phyloP scores from a whole-genome alignment of 2,329 filamentous ascomycete species.

The Pseudogymnoascus sp. region DNA sequence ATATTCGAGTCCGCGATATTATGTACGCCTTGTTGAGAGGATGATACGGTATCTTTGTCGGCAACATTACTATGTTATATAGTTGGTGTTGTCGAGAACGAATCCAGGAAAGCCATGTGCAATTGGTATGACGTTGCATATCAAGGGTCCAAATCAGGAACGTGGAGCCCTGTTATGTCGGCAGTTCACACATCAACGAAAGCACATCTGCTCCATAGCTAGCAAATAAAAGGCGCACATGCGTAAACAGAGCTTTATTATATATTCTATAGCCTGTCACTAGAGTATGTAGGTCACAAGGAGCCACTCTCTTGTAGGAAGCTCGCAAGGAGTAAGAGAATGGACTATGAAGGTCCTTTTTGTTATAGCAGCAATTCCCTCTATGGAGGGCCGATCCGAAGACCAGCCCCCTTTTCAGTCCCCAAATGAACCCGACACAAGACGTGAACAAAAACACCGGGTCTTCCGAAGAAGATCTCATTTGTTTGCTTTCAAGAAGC shows the following conservation, averaged over 20 bases:
- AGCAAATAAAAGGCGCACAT: neutral
- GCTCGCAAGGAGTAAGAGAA: constrained; percentile 40
- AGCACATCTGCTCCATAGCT: neutral
- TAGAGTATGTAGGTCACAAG: constrained; percentile 41
- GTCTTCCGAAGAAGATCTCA: constrained; percentile 39
- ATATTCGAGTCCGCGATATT: neutral
- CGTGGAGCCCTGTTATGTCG: neutral
- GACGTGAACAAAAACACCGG: constrained; percentile 38
- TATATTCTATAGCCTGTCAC: neutral
- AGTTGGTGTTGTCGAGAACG: neutral
- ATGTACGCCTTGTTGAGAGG: neutral
- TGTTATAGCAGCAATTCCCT: constrained; percentile 40
- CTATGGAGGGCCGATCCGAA: constrained; percentile 29
- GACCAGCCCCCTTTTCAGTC: constrained; percentile 31
- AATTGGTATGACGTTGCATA: neutral
- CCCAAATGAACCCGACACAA: constrained; percentile 37
- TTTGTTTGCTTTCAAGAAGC: constrained; percentile 31
- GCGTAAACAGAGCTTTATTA: neutral
- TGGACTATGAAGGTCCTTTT: constrained; percentile 50
- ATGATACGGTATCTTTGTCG: neutral
- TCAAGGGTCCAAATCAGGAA: neutral
- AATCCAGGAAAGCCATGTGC: neutral
- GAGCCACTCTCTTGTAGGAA: constrained; percentile 43
- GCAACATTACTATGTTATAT: neutral
- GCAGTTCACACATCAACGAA: neutral